phyloP scores from a whole-genome alignment of 2,329 filamentous ascomycete genomes.

The Cladosporium sp. region DNA sequence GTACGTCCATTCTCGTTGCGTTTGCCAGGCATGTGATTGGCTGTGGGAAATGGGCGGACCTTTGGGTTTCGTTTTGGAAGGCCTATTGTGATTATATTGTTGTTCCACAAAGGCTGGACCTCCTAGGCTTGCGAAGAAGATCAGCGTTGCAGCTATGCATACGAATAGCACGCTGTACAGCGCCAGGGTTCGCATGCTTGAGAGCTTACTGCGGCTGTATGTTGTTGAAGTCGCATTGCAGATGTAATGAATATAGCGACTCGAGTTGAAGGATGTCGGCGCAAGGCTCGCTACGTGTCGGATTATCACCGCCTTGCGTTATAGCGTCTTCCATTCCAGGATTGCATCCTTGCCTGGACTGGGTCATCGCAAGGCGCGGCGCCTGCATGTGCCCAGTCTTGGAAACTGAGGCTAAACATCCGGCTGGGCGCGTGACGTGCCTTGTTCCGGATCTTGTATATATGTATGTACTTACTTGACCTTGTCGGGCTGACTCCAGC shows the following conservation, averaged over 20 bases:
- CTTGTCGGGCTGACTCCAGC: background rate
- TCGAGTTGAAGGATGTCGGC: background rate
- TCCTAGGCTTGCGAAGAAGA: slow-evolving; percentile 19
- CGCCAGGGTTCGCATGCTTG: slow-evolving; percentile 22
- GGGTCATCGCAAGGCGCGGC: background rate
- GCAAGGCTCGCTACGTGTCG: background rate
- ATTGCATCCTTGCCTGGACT: background rate
- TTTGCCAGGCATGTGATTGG: slow-evolving; percentile 12
- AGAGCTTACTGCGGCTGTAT: background rate
- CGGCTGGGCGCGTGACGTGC: background rate
- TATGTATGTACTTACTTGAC: background rate
- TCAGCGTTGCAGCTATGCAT: slow-evolving; percentile 15
- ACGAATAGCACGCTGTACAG: slow-evolving; percentile 22
- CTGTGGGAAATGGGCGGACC: slow-evolving; percentile 20
- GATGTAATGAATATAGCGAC: background rate
- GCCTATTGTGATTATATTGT: slow-evolving; percentile 11
- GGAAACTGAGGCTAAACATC: slow-evolving; percentile 2
- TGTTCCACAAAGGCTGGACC: slow-evolving; percentile 18
- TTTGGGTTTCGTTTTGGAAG: background rate
- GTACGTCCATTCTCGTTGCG: slow-evolving; percentile 24
- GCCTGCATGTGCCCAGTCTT: slow-evolving; percentile 4
- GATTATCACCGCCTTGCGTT: background rate
- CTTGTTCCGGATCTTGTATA: background rate
- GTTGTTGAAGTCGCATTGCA: background rate
- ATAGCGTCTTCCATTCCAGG: background rate